phyloP scores from a whole-genome alignment of 2,329 filamentous ascomycete genomes.

The Mycosphaerelloides madeirae region DNA sequence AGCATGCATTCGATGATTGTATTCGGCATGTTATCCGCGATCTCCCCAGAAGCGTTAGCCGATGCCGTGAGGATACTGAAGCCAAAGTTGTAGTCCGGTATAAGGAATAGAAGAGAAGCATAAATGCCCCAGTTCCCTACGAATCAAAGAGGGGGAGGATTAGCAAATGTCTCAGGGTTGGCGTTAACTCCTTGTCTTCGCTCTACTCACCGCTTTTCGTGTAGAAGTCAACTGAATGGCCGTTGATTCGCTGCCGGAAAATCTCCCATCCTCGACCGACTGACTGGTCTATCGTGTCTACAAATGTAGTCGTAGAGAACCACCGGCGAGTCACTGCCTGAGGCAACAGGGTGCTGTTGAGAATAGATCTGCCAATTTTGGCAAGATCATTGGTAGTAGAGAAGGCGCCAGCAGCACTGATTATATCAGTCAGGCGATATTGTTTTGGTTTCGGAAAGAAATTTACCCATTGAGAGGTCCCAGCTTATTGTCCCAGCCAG shows the following conservation, averaged over 20 bases:
- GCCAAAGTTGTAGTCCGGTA: constrained; percentile 47
- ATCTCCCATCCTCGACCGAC: constrained; percentile 50
- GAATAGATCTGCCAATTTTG: constrained; percentile 39
- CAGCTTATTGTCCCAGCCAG: constrained; percentile 26
- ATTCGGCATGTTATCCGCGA: constrained; percentile 16
- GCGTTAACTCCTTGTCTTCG: too few relatives aligned
- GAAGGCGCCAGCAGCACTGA: constrained; percentile 11
- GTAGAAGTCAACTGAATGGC: constrained; percentile 44
- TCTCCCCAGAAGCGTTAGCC: constrained; percentile 6
- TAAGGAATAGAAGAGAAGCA: constrained; percentile 32
- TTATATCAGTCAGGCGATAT: constrained; percentile 26
- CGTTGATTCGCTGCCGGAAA: constrained; percentile 36
- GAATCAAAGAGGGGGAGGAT: too few relatives aligned
- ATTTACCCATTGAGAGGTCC: constrained; percentile 38
- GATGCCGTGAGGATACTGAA: constrained; percentile 38
- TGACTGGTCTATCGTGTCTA: constrained; percentile 34
- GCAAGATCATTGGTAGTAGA: constrained; percentile 19
- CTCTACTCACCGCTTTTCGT: constrained; percentile 40
- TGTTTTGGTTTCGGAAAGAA: constrained; percentile 22
- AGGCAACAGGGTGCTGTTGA: constrained; percentile 40
- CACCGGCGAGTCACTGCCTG: constrained; percentile 40
- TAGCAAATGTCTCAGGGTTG: too few relatives aligned
- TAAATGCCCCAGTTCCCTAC: constrained; percentile 29
- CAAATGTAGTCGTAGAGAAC: constrained; percentile 42
- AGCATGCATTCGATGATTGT: constrained; percentile 21